Evolutionary conservation across 2,329 filamentous ascomycete genomes (phyloP).

Genomic region (Alternaria atra): DNA sequence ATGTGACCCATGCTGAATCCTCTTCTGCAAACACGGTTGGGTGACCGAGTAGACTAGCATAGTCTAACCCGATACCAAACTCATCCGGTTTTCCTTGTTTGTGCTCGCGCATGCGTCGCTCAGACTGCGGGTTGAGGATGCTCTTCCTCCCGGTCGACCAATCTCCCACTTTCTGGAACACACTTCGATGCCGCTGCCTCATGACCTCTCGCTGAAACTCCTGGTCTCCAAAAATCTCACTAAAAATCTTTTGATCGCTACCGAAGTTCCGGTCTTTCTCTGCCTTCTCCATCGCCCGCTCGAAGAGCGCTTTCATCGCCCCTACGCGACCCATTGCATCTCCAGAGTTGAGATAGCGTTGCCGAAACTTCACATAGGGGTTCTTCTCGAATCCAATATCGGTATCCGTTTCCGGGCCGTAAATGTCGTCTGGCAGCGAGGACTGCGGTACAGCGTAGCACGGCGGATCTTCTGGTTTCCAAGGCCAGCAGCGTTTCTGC

Average conservation of each 20-base stretch:
- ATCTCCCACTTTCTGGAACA: background rate
- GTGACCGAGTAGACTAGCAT: background rate
- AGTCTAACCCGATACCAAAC: conserved; percentile 2
- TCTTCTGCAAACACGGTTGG: conserved; percentile 5
- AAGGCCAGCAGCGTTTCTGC: conserved; percentile 6
- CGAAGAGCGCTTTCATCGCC: conserved; percentile 3
- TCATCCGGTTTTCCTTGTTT: background rate
- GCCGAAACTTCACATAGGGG: conserved; percentile 1
- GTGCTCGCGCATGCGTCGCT: background rate
- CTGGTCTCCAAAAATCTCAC: conserved; percentile 3
- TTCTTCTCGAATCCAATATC: conserved; percentile 6
- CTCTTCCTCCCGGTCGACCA: background rate
- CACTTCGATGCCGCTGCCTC: background rate
- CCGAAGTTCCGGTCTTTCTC: conserved; percentile 2
- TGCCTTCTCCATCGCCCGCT: conserved; percentile 1
- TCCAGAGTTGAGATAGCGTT: conserved; percentile 7
- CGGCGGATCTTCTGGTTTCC: conserved; percentile 3
- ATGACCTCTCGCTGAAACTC: background rate
- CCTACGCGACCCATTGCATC: conserved; percentile 6
- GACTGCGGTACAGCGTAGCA: conserved; percentile 3
- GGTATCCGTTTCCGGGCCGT: background rate
- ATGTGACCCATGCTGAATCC: background rate
- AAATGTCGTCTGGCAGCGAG: background rate
- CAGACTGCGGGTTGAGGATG: background rate
- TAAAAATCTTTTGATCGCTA: conserved; percentile 6